phyloP scores from a whole-genome alignment of 805 yeast species.

The Jamesozyma piceae region DNA sequence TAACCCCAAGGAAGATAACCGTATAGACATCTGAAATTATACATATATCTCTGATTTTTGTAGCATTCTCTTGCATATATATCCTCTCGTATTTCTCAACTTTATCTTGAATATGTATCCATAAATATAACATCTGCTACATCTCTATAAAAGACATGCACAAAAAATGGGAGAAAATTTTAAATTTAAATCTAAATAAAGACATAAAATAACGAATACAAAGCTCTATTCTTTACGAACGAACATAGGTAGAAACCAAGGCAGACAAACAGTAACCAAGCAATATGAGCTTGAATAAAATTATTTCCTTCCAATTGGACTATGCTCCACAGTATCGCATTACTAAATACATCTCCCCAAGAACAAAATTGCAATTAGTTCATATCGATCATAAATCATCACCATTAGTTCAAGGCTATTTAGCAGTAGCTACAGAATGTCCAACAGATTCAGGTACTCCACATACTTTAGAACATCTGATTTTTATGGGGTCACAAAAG shows the following conservation, averaged over 20 bases:
- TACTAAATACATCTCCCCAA: conserved; percentile 65
- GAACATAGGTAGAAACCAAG: too few species aligned
- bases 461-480: conserved; percentile 87
- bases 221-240: too few species aligned
- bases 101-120: too few species aligned
- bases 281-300: conserved; percentile 33
- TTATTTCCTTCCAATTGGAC: conserved; percentile 52
- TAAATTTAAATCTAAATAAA: too few species aligned
- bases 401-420: conserved; percentile 86
- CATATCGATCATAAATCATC: conserved; percentile 64
- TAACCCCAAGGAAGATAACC: conserved; percentile 24
- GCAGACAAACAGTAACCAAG: too few species aligned
- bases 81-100: too few species aligned
- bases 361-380: conserved; percentile 78
- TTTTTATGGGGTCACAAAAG: conserved; percentile 86
- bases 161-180: too few species aligned
- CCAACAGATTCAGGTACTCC: conserved; percentile 84
- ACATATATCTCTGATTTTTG: too few species aligned
- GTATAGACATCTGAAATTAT: conserved; percentile 23
- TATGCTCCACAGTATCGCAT: conserved; percentile 58
- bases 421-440: conserved; percentile 92
- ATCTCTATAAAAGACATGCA: too few species aligned
- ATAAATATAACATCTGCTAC: too few species aligned
- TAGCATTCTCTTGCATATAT: too few species aligned
- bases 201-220: too few species aligned